Evolutionary conservation across 805 yeast species (phyloP).

Genomic region (Spathaspora sp.): DNA sequence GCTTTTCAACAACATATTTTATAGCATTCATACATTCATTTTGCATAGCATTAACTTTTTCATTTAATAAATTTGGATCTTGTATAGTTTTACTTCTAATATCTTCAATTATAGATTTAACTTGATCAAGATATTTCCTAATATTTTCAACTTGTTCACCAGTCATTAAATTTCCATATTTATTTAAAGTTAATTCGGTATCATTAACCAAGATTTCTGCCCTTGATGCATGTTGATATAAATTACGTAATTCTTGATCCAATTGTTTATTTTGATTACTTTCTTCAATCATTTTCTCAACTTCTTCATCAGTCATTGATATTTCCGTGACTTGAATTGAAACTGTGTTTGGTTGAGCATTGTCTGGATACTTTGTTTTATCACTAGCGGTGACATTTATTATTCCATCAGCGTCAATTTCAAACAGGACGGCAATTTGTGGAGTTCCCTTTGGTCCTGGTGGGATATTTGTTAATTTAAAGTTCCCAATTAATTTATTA

Average conservation of each 20-base stretch:
- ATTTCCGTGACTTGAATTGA: constrained; percentile 67
- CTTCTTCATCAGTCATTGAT: constrained; percentile 67
- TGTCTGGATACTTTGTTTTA: constrained; percentile 39
- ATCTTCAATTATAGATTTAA: constrained; percentile 29
- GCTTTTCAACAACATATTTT: constrained; percentile 35
- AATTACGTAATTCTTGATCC: constrained; percentile 57
- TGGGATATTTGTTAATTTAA: constrained; percentile 69
- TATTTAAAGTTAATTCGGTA: constrained; percentile 80
- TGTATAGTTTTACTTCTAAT: constrained; percentile 29
- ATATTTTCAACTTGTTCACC: constrained; percentile 43
- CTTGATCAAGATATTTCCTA: constrained; percentile 11
- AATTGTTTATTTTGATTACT: constrained; percentile 59
- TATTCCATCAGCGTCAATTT: constrained; percentile 78
- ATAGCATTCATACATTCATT: constrained; percentile 35
- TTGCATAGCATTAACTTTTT: constrained; percentile 37
- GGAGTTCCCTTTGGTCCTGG: constrained; percentile 78
- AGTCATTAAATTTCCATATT: constrained; percentile 52
- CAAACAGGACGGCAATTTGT: constrained; percentile 73
- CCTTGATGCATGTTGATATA: constrained; percentile 70
- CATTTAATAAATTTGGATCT: constrained; percentile 28
- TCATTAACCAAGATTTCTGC: constrained; percentile 81
- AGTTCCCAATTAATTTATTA: constrained; percentile 73
- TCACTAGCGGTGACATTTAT: constrained; percentile 57
- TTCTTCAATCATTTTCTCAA: constrained; percentile 58
- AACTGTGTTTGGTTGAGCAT: constrained; percentile 48